Conservation (phyloP, 345 rosid species). For the Eucalyptus leucophloia region DNA sequence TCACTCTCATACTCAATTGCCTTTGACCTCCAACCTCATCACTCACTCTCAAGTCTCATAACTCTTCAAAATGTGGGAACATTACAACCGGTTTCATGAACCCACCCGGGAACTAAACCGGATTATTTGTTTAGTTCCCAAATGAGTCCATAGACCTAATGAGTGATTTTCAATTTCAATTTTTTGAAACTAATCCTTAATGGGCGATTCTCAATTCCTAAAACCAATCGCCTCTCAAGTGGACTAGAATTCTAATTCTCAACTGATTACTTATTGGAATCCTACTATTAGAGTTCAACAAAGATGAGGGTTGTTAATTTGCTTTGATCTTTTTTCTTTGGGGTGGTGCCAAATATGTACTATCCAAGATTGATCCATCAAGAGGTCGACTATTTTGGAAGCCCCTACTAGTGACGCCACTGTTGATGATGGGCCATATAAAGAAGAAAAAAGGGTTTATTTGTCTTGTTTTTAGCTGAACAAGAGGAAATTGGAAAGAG, state of each 20-base stretch:
- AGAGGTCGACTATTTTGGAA: not conserved
- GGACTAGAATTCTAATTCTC: too few relatives aligned
- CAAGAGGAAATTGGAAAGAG: not conserved
- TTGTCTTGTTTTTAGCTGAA: not conserved
- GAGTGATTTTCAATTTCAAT: too few relatives aligned
- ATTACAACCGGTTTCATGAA: too few relatives aligned
- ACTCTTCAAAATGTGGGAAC: not conserved
- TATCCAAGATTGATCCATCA: not conserved
- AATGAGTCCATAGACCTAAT: too few relatives aligned
- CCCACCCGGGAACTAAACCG: fast-evolving
- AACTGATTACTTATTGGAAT: not conserved
- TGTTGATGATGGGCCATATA: not conserved
- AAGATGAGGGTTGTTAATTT: not conserved
- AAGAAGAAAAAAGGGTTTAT: not conserved
- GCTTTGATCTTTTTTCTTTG: not conserved
- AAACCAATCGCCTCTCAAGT: too few relatives aligned
- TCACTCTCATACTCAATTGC: not conserved
- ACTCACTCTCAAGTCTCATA: not conserved
- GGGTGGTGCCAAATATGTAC: not conserved
- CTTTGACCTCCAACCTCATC: not conserved
- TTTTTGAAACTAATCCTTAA: fast-evolving
- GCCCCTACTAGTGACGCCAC: not conserved
- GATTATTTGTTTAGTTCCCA: too few relatives aligned
- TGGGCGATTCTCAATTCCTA: fast-evolving
- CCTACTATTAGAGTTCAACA: not conserved